Percentiles rank a stretch among this genome's conserved stretches.
Evolutionary conservation across 106 monocot species (phyloP).

Genomic region (Apostasia ramifera): DNA sequence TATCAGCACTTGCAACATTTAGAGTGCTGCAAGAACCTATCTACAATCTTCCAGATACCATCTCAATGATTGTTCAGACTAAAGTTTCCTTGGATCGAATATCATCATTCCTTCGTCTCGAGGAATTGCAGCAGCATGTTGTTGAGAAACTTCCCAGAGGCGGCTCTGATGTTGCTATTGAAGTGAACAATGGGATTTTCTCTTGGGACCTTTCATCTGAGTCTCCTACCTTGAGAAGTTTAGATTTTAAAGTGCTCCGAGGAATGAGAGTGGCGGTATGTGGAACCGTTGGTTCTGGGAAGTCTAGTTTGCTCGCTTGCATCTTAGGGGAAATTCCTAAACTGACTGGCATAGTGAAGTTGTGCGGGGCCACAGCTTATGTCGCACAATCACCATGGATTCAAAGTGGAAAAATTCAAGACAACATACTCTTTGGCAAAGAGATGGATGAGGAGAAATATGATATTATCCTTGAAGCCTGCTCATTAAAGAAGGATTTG

Average conservation of each 20-base stretch:
- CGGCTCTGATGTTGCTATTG: constrained; percentile 38
- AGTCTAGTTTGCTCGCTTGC: constrained; percentile 79
- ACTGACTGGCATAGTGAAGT: constrained; percentile 30
- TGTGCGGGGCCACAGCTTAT: not conserved
- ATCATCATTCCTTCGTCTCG: constrained; percentile 55
- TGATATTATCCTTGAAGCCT: not conserved
- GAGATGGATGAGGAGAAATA: constrained; percentile 4
- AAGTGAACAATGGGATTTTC: constrained; percentile 53
- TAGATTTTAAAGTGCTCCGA: constrained; percentile 51
- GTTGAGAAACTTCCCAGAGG: constrained; percentile 49
- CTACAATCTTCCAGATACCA: constrained; percentile 62
- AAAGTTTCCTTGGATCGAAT: constrained; percentile 86
- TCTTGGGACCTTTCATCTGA: constrained; percentile 68
- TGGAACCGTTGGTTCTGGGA: constrained; percentile 84
- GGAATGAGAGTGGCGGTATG: constrained; percentile 87
- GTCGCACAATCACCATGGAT: constrained; percentile 11
- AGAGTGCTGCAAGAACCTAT: constrained; percentile 73
- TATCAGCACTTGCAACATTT: constrained; percentile 88
- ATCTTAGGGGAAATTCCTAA: constrained; percentile 82
- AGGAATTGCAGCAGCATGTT: constrained; percentile 48
- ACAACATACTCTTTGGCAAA: constrained; percentile 6
- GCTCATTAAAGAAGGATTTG: constrained; percentile 6
- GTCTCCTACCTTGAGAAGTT: constrained; percentile 39
- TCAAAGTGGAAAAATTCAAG: constrained; percentile 9
- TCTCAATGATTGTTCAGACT: constrained; percentile 68